A percentile compares a stretch with the other conserved stretches of the same genome.
Conservation (phyloP, 2,329 filamentous ascomycete species). For the Calonectria pauciramosa region DNA sequence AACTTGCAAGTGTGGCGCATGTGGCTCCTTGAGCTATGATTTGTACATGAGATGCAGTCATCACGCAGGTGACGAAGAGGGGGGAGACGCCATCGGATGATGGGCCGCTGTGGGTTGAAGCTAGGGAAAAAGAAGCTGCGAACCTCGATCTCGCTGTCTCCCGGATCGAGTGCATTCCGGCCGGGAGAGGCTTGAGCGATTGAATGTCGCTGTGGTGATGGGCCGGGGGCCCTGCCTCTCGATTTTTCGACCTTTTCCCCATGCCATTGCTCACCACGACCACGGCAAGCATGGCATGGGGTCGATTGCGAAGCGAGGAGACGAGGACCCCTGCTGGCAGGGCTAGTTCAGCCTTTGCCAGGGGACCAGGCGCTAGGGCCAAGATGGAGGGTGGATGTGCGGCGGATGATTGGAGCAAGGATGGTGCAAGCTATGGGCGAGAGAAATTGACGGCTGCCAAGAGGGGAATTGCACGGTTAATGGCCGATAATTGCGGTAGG, state of each 20-base stretch:
- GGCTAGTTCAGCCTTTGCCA: constrained; percentile 8
- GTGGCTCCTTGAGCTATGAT: neutral
- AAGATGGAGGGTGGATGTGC: constrained; percentile 3
- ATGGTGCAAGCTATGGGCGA: neutral
- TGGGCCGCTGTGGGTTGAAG: neutral
- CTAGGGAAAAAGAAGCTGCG: neutral
- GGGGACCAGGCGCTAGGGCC: constrained; percentile 5
- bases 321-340: constrained; percentile 2
- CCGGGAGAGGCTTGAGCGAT: neutral
- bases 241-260: neutral
- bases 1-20: neutral
- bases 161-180: neutral
- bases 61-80: neutral
- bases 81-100: neutral
- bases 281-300: neutral
- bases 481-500: neutral
- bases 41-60: constrained; percentile 3
- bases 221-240: neutral
- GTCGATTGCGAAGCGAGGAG: neutral
- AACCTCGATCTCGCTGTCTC: neutral
- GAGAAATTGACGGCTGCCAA: constrained; percentile 2
- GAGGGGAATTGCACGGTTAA: neutral
- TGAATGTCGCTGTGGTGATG: constrained; percentile 12
- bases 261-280: neutral
- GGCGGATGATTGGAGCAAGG: constrained; percentile 18